phyloP scores from a whole-genome alignment of 1,284 basidiomycete species.

The Ganoderma multipileum region DNA sequence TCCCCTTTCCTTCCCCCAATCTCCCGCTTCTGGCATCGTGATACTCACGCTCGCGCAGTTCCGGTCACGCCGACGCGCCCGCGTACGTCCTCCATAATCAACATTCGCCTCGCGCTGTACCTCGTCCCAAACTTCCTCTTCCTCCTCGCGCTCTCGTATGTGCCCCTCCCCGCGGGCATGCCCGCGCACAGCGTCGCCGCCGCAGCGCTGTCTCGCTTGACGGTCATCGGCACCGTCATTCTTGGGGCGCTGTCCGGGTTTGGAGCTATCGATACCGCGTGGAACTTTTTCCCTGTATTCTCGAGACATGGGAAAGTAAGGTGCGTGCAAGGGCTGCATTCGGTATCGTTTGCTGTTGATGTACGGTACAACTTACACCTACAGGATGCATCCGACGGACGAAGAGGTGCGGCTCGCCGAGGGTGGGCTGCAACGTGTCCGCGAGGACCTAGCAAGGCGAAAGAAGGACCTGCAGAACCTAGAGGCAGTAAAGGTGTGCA shows the following conservation, averaged over 20 bases:
- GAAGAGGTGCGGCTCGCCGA: slow-evolving; percentile 57
- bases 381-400: slow-evolving; percentile 48
- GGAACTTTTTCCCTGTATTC: slow-evolving; percentile 52
- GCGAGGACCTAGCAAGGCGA: slow-evolving; percentile 53
- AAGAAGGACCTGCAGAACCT: slow-evolving; percentile 45
- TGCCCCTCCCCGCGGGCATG: slow-evolving; percentile 67
- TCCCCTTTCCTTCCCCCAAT: neutral
- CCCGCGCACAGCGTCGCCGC: slow-evolving; percentile 50
- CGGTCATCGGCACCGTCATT: slow-evolving; percentile 76
- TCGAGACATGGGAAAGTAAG: slow-evolving; percentile 28
- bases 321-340: slow-evolving; percentile 16
- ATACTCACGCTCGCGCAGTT: slow-evolving; percentile 28
- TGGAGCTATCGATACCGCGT: slow-evolving; percentile 72
- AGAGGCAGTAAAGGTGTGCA: slow-evolving; percentile 43
- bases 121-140: slow-evolving; percentile 61
- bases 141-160: slow-evolving; percentile 64
- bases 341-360: neutral
- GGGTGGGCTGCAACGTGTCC: slow-evolving; percentile 57
- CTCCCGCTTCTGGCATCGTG: neutral
- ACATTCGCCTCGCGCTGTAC: slow-evolving; percentile 47
- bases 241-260: slow-evolving; percentile 78
- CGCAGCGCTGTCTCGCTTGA: slow-evolving; percentile 63
- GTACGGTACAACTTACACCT: neutral
- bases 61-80: slow-evolving; percentile 36
- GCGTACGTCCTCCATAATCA: slow-evolving; percentile 34